Base-by-base conservation (phyloP, 2,329 filamentous ascomycete genomes). In the Corynespora cassiicola region DNA sequence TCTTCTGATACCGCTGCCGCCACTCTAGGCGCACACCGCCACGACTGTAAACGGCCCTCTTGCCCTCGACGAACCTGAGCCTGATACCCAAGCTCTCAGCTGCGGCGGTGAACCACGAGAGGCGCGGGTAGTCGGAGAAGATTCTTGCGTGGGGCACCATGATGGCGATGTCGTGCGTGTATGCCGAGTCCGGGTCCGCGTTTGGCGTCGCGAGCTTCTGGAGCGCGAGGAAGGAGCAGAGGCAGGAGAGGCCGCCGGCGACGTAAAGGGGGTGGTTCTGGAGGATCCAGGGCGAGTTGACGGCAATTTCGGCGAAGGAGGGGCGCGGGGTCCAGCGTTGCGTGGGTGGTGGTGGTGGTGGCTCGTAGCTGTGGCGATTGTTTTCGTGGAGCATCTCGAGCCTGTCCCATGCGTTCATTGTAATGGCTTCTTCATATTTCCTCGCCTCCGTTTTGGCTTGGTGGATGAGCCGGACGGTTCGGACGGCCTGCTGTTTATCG, bases 1-100 rank as follows among this genome's bases (percentile, higher is more conserved):
- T 54, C 42, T 51, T 50, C 42, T 56, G 52, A 21, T 30, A 47
- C 14, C 42, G 44, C 30, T 54, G 54, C n/a, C 31, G 21, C 54
- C 54, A 58, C n/a, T 32, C 34, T 3, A 54, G 14, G 0, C 17
- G 10, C 3, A 54, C 37, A 2, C 15, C 25, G 9, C 18, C 26
- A 5, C 27, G 5, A 0, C 3, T 5, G 7, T 35, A 27, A 10
- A 38, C 16, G 7, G 37, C 24, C 2, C 21, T 21, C n/a, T n/a
- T n/a, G 14, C 45, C 49, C 5, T 43, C 37, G 20, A 54, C 32
- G 19, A 49, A 26, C 11, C 43, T 37, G 4, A 58, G 22, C 4
- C 42, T 31, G 17, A 58, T 52, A 16, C 50, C 52, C 7, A 58
- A 36, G 18, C 36, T 45, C 15, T 45, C 38, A 23, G 33, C 41